Conservation (phyloP, 2,329 filamentous ascomycete species). For the Didymella segeticola region DNA sequence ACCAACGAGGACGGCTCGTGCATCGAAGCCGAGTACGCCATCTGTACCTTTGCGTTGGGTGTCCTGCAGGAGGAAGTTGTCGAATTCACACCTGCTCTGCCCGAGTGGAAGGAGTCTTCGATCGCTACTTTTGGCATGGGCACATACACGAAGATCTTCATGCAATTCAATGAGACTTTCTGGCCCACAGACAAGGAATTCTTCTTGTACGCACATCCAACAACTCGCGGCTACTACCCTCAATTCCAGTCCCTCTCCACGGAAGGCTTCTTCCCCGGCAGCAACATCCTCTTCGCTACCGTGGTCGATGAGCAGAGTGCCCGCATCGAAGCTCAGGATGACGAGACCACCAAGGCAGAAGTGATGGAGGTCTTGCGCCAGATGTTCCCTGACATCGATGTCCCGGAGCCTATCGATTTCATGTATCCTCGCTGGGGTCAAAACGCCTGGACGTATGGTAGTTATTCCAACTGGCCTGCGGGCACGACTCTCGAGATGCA, state of each 20-base stretch:
- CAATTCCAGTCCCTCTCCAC: constrained; percentile 69
- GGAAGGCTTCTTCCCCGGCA: constrained; percentile 65
- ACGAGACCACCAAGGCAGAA: constrained; percentile 64
- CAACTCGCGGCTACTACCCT: constrained; percentile 61
- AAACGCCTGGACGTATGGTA: constrained; percentile 62
- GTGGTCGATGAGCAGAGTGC: constrained; percentile 65
- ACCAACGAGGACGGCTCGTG: constrained; percentile 62
- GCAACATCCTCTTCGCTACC: constrained; percentile 71
- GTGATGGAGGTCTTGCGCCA: constrained; percentile 63
- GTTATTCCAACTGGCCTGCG: constrained; percentile 72
- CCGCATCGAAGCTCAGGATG: constrained; percentile 64
- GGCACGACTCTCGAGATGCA: constrained; percentile 70
- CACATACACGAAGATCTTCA: constrained; percentile 76
- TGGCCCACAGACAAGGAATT: constrained; percentile 65
- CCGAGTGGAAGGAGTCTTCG: constrained; percentile 68
- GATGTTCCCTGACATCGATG: constrained; percentile 65
- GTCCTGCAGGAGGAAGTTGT: constrained; percentile 69
- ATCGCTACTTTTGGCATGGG: constrained; percentile 72
- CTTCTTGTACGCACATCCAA: constrained; percentile 60
- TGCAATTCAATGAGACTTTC: constrained; percentile 72
- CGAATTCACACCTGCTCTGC: constrained; percentile 64
- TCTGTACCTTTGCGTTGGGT: constrained; percentile 72
- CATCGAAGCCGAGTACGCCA: constrained; percentile 66
- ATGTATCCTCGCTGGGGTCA: constrained; percentile 66
- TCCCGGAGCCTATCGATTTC: constrained; percentile 68